Percentiles rank a stretch among this genome's conserved stretches.
Evolutionary conservation across 345 rosid genomes (phyloP).

Genomic region (Arabidopsis arenosa): DNA sequence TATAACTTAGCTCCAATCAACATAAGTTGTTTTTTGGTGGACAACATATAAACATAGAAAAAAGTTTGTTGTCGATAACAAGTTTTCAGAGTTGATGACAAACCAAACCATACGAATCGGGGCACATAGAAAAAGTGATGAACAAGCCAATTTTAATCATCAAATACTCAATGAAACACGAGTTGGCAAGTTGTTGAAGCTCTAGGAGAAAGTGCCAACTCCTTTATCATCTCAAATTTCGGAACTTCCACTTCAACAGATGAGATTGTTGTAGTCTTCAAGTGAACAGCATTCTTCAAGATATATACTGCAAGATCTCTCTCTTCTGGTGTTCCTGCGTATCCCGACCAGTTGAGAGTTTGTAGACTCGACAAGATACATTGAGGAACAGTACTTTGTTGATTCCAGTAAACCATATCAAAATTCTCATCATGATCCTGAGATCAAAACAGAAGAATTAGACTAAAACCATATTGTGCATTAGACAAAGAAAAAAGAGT

Average conservation of each 20-base stretch:
- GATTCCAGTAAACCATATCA: background rate
- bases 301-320: constrained; percentile 8
- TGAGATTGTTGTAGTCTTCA: constrained; percentile 13
- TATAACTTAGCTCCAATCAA: background rate
- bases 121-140: background rate
- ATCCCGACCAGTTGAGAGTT: background rate
- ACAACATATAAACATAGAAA: background rate
- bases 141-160: background rate
- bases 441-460: background rate
- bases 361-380: constrained; percentile 17
- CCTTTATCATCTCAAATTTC: constrained; percentile 8
- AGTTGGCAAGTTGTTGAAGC: constrained; percentile 30
- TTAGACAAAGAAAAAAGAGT: background rate
- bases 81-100: background rate
- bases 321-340: background rate
- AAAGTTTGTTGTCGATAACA: background rate
- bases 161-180: constrained; percentile 12
- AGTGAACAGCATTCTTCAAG: constrained; percentile 15
- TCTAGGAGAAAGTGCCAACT: constrained; percentile 29
- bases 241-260: background rate
- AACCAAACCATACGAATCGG: constrained; percentile 2
- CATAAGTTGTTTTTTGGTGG: background rate
- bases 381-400: constrained; percentile 23
- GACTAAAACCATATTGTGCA: background rate
- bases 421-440: background rate